These are phyloP conservation scores for Xylariales sp. DNA, from an alignment of 2,329 filamentous ascomycete genomes.

Conservation along the genomic window DNA sequence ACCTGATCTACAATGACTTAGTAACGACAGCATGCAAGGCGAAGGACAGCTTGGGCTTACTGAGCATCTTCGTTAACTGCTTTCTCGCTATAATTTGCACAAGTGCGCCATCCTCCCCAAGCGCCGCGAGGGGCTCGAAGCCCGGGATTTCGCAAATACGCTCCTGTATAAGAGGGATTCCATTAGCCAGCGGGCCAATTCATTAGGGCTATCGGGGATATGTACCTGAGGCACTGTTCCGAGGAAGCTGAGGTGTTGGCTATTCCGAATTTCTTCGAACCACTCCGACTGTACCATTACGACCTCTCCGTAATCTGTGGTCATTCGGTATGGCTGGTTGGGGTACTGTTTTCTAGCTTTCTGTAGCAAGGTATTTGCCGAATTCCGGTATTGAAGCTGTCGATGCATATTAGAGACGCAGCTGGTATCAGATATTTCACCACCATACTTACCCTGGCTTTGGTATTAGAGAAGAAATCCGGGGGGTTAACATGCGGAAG, in stretches of 20 bases:
- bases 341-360: constrained; percentile 27
- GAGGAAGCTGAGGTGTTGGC: constrained; percentile 26
- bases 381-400: constrained; percentile 23
- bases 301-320: constrained; percentile 31
- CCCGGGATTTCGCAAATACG: constrained; percentile 30
- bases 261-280: constrained; percentile 33
- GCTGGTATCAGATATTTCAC: not conserved
- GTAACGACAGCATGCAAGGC: not conserved
- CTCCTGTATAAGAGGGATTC: constrained; percentile 16
- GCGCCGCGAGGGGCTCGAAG: constrained; percentile 30
- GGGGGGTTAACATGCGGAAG: constrained; percentile 30
- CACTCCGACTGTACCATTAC: constrained; percentile 32
- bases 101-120: constrained; percentile 18
- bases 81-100: constrained; percentile 31
- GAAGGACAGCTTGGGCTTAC: constrained; percentile 4
- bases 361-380: constrained; percentile 25
- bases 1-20: constrained; percentile 32
- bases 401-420: constrained; percentile 1
- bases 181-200: not conserved
- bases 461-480: constrained; percentile 20
- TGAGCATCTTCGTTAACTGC: constrained; percentile 31
- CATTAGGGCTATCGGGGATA: not conserved
- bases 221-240: constrained; percentile 25
- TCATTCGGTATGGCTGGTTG: constrained; percentile 35
- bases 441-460: constrained; percentile 24